These are phyloP conservation scores for Cystobasidiopsis lactophilus DNA, from an alignment of 768 basidiomycete species.

Conservation along the genomic window DNA sequence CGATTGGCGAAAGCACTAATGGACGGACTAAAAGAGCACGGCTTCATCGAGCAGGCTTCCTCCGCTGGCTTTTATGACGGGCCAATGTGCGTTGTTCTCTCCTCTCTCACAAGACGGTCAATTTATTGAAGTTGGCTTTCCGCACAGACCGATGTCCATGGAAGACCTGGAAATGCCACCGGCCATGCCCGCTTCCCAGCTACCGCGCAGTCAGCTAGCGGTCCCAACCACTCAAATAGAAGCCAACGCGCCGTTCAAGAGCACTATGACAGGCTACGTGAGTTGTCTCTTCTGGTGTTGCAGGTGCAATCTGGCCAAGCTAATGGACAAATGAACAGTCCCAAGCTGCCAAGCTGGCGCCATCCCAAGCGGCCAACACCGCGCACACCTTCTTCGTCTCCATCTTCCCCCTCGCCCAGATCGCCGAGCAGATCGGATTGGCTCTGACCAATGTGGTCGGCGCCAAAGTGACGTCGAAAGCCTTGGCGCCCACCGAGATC, in stretches of 20 bases:
- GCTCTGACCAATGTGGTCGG: background rate
- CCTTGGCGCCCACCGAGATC: background rate
- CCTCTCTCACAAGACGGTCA: background rate
- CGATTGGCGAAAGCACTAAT: background rate
- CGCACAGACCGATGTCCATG: background rate
- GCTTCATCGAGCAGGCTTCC: background rate
- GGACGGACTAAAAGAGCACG: background rate
- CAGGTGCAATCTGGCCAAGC: background rate
- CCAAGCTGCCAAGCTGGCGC: background rate
- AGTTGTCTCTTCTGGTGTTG: background rate
- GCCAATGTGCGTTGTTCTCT: background rate
- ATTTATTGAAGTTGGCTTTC: background rate
- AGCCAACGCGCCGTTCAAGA: conserved; percentile 1
- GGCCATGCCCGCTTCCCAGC: background rate
- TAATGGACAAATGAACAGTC: background rate
- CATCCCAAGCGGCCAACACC: background rate
- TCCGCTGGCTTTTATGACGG: background rate
- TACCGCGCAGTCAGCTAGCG: background rate
- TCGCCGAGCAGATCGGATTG: background rate
- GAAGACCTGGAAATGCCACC: background rate
- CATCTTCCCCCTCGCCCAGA: background rate
- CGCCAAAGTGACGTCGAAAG: background rate
- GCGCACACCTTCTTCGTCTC: background rate
- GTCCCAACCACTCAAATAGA: background rate
- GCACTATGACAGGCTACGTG: background rate